Evolutionary conservation across 495 filamentous ascomycete species (phyloP).

Genomic region (Trichocladium antarcticum): DNA sequence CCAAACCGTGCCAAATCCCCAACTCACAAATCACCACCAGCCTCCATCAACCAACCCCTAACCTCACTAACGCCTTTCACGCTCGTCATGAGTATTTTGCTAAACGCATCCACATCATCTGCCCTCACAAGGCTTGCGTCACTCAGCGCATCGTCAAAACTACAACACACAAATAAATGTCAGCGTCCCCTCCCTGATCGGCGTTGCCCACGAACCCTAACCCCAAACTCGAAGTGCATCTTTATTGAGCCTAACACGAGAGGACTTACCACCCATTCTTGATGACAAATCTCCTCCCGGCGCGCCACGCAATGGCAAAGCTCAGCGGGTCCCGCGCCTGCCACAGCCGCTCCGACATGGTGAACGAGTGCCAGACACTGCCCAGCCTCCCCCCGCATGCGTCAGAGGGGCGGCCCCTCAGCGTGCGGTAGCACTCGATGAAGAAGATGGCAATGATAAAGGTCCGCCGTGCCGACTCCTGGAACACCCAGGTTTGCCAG

Average conservation of each 20-base stretch:
- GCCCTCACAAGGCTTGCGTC: conserved; percentile 28
- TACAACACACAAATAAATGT: background rate
- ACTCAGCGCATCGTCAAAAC: conserved; percentile 23
- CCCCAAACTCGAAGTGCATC: too few species aligned
- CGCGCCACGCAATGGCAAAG: conserved; percentile 37
- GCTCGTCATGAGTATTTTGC: conserved; percentile 36
- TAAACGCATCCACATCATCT: conserved; percentile 41
- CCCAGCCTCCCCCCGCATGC: conserved; percentile 29
- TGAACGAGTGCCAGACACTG: conserved; percentile 29
- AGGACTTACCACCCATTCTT: background rate
- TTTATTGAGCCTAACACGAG: background rate
- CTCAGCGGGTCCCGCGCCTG: conserved; percentile 32
- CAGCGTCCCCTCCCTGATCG: too few species aligned
- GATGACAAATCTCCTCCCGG: background rate
- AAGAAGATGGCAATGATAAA: conserved; percentile 35
- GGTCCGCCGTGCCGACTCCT: conserved; percentile 40
- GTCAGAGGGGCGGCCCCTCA: conserved; percentile 21
- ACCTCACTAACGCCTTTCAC: conserved; percentile 35
- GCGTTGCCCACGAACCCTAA: background rate
- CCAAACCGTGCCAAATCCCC: too few species aligned
- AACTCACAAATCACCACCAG: conserved; percentile 23
- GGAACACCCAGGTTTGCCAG: conserved; percentile 36
- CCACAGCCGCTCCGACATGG: conserved; percentile 41
- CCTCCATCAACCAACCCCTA: conserved; percentile 33
- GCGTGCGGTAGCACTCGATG: conserved; percentile 27